These are phyloP conservation scores for Apiospora arundinis DNA, from an alignment of 2,329 filamentous ascomycete genomes.

Conservation along the genomic window DNA sequence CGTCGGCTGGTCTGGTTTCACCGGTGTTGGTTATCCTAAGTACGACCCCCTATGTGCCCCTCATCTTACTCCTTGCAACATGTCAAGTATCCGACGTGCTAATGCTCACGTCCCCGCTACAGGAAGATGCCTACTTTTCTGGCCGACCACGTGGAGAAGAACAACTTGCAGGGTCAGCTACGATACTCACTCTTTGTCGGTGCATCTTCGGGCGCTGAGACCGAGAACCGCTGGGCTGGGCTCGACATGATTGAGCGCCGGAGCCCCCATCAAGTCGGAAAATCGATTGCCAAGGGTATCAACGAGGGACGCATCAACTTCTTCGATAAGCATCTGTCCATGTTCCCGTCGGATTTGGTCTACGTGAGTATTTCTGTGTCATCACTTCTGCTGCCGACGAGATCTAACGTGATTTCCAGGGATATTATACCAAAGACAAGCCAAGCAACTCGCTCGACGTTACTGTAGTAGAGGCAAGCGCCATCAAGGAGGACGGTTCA, in stretches of 20 bases:
- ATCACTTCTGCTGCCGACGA: conserved; percentile 21
- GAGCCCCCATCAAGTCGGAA: conserved; percentile 87
- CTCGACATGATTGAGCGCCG: conserved; percentile 90
- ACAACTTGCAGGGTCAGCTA: conserved; percentile 81
- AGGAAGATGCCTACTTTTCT: conserved; percentile 85
- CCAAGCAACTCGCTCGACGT: conserved; percentile 79
- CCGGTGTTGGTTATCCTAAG: conserved; percentile 89
- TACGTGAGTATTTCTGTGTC: conserved; percentile 58
- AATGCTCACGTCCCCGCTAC: conserved; percentile 26
- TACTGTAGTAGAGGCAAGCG: conserved; percentile 83
- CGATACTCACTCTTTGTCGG: conserved; percentile 89
- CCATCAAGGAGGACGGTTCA: conserved; percentile 86
- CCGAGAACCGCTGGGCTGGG: conserved; percentile 88
- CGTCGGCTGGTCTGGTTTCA: conserved; percentile 91
- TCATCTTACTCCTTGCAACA: neutral
- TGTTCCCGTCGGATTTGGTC: conserved; percentile 88
- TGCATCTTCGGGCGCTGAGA: conserved; percentile 88
- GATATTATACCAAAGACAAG: conserved; percentile 84
- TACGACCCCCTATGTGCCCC: conserved; percentile 47
- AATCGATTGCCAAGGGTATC: conserved; percentile 88
- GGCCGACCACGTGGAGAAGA: conserved; percentile 88
- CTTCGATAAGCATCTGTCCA: conserved; percentile 92
- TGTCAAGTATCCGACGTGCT: conserved; percentile 23
- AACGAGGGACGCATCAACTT: conserved; percentile 89
- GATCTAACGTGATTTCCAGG: conserved; percentile 47